phyloP scores from a whole-genome alignment of 164 flowering plant genomes.

The Kingdonia uniflora region DNA sequence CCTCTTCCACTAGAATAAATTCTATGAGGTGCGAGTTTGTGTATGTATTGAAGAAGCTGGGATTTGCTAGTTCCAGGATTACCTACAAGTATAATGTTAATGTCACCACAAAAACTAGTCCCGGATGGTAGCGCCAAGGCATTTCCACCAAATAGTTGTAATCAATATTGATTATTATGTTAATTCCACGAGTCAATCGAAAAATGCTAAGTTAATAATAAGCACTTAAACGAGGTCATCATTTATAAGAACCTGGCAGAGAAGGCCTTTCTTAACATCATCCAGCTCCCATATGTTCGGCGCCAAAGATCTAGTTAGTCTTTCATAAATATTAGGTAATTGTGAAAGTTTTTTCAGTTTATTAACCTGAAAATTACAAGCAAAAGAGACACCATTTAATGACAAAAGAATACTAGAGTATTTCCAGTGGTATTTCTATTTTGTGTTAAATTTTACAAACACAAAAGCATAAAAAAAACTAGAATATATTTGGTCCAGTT shows the following conservation, averaged over 20 bases:
- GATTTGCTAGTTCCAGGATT: constrained; percentile 99
- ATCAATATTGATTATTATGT: constrained; percentile 1
- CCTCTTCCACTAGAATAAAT: constrained; percentile 99
- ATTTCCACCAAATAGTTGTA: constrained; percentile 89
- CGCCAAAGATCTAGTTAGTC: constrained; percentile 79
- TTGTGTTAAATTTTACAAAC: too few species aligned
- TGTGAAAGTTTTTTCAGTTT: constrained; percentile 65
- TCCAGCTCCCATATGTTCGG: constrained; percentile 99
- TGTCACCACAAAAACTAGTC: constrained; percentile 93
- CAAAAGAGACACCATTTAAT: too few species aligned
- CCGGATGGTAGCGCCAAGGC: constrained; percentile 81
- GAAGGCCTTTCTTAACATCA: constrained; percentile 96
- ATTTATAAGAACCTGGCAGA: constrained; percentile 67
- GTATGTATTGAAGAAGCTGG: constrained; percentile 94
- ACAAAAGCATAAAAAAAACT: background rate
- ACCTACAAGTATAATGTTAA: constrained; percentile 91
- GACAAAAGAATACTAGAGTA: too few species aligned
- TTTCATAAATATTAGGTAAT: constrained; percentile 77
- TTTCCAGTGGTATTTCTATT: too few species aligned
- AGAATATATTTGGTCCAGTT: too few species aligned
- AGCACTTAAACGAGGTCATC: background rate
- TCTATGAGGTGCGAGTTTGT: constrained; percentile 95
- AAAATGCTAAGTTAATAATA: background rate
- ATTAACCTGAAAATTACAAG: constrained; percentile 43
- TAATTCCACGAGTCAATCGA: background rate